Evolutionary conservation across 2,329 filamentous ascomycete species (phyloP).

Genomic region (Talaromyces sp.): DNA sequence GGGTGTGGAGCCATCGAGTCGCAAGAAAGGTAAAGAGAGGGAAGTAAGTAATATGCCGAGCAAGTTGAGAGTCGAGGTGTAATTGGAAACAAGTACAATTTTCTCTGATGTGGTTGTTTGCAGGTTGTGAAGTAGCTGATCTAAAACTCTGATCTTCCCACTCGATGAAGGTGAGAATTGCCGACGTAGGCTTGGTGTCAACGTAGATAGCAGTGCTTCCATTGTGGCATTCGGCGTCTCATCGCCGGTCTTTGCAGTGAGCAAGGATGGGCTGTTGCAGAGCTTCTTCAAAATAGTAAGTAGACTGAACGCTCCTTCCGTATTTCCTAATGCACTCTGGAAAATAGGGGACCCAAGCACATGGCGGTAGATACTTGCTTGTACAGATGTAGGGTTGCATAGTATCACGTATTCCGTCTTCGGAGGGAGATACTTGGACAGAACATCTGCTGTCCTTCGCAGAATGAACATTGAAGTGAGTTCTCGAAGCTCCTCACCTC

Average conservation of each 20-base stretch:
- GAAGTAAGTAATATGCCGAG: slow-evolving; percentile 60
- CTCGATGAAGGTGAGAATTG: slow-evolving; percentile 57
- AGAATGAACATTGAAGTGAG: slow-evolving; percentile 64
- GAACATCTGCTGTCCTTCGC: slow-evolving; percentile 63
- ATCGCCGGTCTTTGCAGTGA: slow-evolving; percentile 52
- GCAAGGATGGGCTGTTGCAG: slow-evolving; percentile 66
- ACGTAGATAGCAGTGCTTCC: slow-evolving; percentile 48
- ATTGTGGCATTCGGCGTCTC: slow-evolving; percentile 48
- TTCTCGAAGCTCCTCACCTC: slow-evolving; percentile 59
- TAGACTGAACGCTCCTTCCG: slow-evolving; percentile 63
- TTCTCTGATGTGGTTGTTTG: slow-evolving; percentile 63
- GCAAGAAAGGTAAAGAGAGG: slow-evolving; percentile 60
- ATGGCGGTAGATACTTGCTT: slow-evolving; percentile 60
- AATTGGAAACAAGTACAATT: slow-evolving; percentile 72
- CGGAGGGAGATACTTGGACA: slow-evolving; percentile 62
- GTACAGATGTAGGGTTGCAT: slow-evolving; percentile 59
- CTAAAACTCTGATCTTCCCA: slow-evolving; percentile 65
- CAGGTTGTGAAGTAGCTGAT: slow-evolving; percentile 61
- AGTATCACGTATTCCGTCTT: slow-evolving; percentile 68
- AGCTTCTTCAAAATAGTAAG: slow-evolving; percentile 72
- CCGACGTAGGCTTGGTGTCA: slow-evolving; percentile 55
- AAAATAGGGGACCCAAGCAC: slow-evolving; percentile 65
- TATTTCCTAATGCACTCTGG: slow-evolving; percentile 58
- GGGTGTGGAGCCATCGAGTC: slow-evolving; percentile 66
- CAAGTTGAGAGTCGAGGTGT: slow-evolving; percentile 68